A percentile compares a stretch with the other conserved stretches of the same genome.
phyloP scores from a whole-genome alignment of 108 stramenopile species.

The Fragilaria crotonensis region DNA sequence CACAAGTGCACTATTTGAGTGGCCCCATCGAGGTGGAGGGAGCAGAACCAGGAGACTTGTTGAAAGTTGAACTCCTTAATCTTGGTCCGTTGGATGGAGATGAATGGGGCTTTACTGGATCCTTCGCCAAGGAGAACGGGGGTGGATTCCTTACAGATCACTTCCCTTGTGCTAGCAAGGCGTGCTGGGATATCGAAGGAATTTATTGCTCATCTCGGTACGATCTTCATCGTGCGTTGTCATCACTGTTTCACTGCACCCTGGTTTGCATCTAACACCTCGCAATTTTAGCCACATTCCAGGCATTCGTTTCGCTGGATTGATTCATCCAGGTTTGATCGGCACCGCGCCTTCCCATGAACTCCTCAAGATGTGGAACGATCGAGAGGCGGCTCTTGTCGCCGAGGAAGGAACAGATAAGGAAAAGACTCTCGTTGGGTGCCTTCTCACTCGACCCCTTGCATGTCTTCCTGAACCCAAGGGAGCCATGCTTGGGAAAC shows the following conservation, averaged over 20 bases:
- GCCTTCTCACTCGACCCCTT: conserved; percentile 49
- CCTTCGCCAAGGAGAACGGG: conserved; percentile 65
- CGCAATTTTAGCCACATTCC: conserved; percentile 60
- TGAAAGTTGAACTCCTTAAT: conserved; percentile 58
- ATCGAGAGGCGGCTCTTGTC: conserved; percentile 40
- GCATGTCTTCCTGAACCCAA: conserved; percentile 59
- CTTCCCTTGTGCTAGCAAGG: conserved; percentile 55
- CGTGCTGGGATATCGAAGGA: conserved; percentile 62
- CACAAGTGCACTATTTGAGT: conserved; percentile 60
- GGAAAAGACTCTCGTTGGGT: conserved; percentile 54
- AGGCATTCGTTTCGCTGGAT: conserved; percentile 36
- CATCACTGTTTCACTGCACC: conserved; percentile 22
- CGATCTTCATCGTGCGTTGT: no score
- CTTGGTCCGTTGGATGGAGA: conserved; percentile 54
- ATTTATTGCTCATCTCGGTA: conserved; percentile 45
- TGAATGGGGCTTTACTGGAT: conserved; percentile 65
- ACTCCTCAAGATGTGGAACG: conserved; percentile 64
- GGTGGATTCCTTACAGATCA: conserved; percentile 62
- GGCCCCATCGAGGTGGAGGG: conserved; percentile 47
- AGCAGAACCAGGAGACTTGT: conserved; percentile 52
- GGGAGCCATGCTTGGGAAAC: conserved; percentile 58
- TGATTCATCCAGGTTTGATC: conserved; percentile 64
- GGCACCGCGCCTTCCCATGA: conserved; percentile 50
- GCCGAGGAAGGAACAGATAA: conserved; percentile 44
- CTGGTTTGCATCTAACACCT: conserved; percentile 10